phyloP scores from a whole-genome alignment of 2,329 filamentous ascomycete species.

The Hypocrella siamensis region DNA sequence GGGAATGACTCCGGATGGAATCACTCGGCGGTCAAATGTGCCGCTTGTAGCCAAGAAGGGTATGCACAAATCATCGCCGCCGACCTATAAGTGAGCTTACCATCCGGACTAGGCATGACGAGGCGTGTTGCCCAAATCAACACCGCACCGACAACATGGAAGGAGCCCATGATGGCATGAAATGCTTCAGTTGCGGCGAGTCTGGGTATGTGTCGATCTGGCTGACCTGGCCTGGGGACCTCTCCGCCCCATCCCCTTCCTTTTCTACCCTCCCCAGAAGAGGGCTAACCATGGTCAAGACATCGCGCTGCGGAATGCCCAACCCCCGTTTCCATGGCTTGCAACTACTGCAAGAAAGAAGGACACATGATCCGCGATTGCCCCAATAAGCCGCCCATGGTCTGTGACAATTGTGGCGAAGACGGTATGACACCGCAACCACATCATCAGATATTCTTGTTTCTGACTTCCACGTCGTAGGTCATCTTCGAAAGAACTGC shows the following conservation, averaged over 20 bases:
- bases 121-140: conserved; percentile 4
- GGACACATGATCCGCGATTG: conserved; percentile 47
- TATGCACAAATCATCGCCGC: background rate
- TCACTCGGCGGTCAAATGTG: conserved; percentile 1
- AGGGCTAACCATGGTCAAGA: conserved; percentile 6
- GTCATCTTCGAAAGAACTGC: conserved; percentile 41
- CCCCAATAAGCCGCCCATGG: conserved; percentile 36
- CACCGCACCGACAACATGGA: conserved; percentile 1
- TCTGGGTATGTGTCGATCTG: conserved; percentile 12
- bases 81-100: background rate
- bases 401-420: conserved; percentile 46
- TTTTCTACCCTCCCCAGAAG: background rate
- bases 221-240: background rate
- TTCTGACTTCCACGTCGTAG: conserved; percentile 17
- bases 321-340: conserved; percentile 16
- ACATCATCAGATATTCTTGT: background rate
- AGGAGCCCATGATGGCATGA: conserved; percentile 9
- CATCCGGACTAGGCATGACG: conserved; percentile 2
- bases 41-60: conserved; percentile 5
- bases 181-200: conserved; percentile 22
- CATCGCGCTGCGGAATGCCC: conserved; percentile 20
- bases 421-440: conserved; percentile 27
- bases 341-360: conserved; percentile 30
- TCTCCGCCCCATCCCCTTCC: too few species aligned
- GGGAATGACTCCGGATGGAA: too few species aligned